A percentile compares a stretch with the other conserved stretches of the same genome.
phyloP scores from a whole-genome alignment of 495 filamentous ascomycete species.

The Trichoderma erinaceum region DNA sequence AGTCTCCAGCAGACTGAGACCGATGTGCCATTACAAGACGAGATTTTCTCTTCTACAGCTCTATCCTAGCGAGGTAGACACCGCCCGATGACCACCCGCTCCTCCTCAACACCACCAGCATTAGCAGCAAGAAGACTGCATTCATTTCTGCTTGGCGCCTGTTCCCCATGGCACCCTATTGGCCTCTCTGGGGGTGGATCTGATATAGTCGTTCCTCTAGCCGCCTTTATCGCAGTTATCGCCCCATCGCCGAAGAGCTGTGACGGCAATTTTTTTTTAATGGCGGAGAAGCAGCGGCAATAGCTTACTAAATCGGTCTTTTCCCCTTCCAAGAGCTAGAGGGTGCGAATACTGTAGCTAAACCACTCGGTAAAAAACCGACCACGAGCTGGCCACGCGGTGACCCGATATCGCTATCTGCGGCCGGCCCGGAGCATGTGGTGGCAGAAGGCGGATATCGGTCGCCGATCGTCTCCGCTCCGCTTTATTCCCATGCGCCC shows the following conservation, averaged over 20 bases:
- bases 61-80: not conserved
- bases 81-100: not conserved
- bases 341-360: not conserved
- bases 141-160: not conserved
- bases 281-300: not conserved
- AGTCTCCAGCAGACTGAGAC: not conserved
- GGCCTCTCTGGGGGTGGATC: not conserved
- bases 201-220: constrained; percentile 3
- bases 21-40: not conserved
- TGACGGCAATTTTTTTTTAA: not conserved
- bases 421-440: constrained; percentile 3
- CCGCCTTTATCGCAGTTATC: not conserved
- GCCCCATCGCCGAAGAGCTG: not conserved
- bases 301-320: not conserved
- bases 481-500: not conserved
- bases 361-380: not conserved
- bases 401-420: constrained; percentile 7
- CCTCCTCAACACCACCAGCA: constrained; percentile 3
- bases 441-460: constrained; percentile 1
- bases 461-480: not conserved
- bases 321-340: not conserved
- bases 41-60: not conserved
- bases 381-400: not conserved
- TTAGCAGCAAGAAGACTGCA: not conserved
- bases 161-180: constrained; percentile 8